phyloP scores from a whole-genome alignment of 306 rosid genomes.

The Fragaria ananassa region DNA sequence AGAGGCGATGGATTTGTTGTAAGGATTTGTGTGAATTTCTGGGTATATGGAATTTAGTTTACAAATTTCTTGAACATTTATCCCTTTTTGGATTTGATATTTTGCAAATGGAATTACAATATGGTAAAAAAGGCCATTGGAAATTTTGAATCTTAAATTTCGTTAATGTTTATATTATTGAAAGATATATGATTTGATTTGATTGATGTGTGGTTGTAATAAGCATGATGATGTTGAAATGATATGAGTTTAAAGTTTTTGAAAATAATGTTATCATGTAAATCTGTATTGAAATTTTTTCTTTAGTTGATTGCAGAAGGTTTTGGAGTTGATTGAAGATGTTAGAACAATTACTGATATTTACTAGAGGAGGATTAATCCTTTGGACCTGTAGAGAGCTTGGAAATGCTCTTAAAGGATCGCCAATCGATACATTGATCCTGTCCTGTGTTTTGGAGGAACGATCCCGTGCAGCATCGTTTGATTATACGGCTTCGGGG shows the following conservation, averaged over 20 bases:
- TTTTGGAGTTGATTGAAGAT: constrained; percentile 30
- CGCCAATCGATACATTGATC: constrained; percentile 87
- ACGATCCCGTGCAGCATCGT: constrained; percentile 77
- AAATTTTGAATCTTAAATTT: neutral
- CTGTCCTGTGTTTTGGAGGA: constrained; percentile 93
- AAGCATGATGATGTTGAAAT: neutral
- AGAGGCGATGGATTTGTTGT: too few relatives aligned
- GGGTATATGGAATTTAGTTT: too few relatives aligned
- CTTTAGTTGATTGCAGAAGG: constrained; percentile 29
- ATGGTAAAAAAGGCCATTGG: neutral
- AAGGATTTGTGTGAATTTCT: too few relatives aligned
- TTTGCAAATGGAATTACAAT: too few relatives aligned
- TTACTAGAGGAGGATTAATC: constrained; percentile 88
- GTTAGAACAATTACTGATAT: constrained; percentile 89
- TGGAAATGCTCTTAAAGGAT: constrained; percentile 80
- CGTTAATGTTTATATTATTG: neutral
- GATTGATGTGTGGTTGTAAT: neutral
- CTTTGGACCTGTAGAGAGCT: constrained; percentile 89
- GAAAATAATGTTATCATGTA: neutral
- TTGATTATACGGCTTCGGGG: constrained; percentile 74
- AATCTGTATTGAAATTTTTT: neutral
- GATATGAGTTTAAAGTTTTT: neutral
- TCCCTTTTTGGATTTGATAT: neutral
- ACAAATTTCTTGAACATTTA: too few relatives aligned
- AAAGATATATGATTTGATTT: neutral